These are phyloP conservation scores for Ricinus communis DNA, from an alignment of 345 rosid genomes.

Conservation along the genomic window DNA sequence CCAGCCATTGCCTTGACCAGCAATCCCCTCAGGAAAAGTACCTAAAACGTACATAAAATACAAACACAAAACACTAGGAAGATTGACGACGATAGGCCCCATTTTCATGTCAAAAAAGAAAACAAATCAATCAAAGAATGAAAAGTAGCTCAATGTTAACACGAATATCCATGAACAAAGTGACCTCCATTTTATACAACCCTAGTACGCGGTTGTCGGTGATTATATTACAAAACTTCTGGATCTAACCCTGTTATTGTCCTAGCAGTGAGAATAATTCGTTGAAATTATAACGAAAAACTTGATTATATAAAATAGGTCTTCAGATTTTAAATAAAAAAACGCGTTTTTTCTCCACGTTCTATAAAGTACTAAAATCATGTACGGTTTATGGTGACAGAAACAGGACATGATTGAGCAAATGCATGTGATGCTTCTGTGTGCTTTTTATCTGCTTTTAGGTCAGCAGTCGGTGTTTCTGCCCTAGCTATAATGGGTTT, in stretches of 20 bases:
- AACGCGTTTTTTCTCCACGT: constrained; percentile 14
- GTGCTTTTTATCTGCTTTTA: not conserved
- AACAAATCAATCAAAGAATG: not conserved
- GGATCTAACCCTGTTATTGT: not conserved
- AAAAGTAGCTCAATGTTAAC: not conserved
- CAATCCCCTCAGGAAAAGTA: constrained; percentile 11
- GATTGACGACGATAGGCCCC: constrained; percentile 1
- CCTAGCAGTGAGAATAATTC: too few relatives aligned
- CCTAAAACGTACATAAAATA: constrained; percentile 7
- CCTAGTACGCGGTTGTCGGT: constrained; percentile 36
- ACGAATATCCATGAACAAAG: constrained; percentile 1
- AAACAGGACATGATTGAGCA: not conserved
- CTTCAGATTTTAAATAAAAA: not conserved
- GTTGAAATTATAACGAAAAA: not conserved
- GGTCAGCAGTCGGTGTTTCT: constrained; percentile 24
- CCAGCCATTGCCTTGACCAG: constrained; percentile 39
- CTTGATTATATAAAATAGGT: too few relatives aligned
- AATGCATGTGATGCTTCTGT: constrained; percentile 15
- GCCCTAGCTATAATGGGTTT: too few relatives aligned
- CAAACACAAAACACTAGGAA: constrained; percentile 18
- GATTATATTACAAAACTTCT: constrained; percentile 5
- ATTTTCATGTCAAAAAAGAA: not conserved
- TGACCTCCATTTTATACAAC: constrained; percentile 12
- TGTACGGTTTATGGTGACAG: constrained; percentile 12
- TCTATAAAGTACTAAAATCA: constrained; percentile 6